Base-by-base conservation (phyloP, 768 basidiomycete genomes). In the Boletus tomentosulus region DNA sequence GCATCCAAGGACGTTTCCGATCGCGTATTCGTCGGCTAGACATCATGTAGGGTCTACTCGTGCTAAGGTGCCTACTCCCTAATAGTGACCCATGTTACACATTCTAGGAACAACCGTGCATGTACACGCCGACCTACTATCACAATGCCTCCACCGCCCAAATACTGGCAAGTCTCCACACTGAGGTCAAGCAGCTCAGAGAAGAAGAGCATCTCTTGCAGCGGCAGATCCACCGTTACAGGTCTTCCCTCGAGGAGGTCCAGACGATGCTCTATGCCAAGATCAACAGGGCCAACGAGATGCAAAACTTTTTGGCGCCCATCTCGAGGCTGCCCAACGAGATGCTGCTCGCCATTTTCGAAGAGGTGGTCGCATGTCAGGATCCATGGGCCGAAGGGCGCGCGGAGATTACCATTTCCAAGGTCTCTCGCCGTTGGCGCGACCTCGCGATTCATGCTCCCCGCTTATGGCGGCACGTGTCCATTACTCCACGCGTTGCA, bases 341-440 rank as follows among this genome's bases (percentile, higher is more conserved):
- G 49, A 68, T 69, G 46, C 27, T 71, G 9, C 57, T 71, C 8
- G 55, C 57, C 9, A 65, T 69, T 25, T 69, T 69, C 13, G 65
- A 71, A 42, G 69, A 69, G 45, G 65, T 63, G 8, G 66, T 70
- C 13, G 55, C 44, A 0, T 62, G 57, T 28, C 65, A 71, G 34
- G 59, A 69, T 31, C 43, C 61, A 1, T 46, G 56, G 25, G 57
- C 42, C 5, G 64, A 55, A 28, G 54, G 49, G 39, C 59, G 62
- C 33, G 53, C 53, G 15, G 67, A 69, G 41, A 67, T 56, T 4
- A 51, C 49, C 44, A 58, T 72, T 15, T 63, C 70, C 45, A 60
- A 60, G 25, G 71, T 72, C 11, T 70, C 66, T 24, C 71, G 61
- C 38, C 60, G 67, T 34, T 72, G 70, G 68, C 64, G 71, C 55